Base-by-base conservation (phyloP, 2,329 filamentous ascomycete species). In the Hypomyces rosellus region DNA sequence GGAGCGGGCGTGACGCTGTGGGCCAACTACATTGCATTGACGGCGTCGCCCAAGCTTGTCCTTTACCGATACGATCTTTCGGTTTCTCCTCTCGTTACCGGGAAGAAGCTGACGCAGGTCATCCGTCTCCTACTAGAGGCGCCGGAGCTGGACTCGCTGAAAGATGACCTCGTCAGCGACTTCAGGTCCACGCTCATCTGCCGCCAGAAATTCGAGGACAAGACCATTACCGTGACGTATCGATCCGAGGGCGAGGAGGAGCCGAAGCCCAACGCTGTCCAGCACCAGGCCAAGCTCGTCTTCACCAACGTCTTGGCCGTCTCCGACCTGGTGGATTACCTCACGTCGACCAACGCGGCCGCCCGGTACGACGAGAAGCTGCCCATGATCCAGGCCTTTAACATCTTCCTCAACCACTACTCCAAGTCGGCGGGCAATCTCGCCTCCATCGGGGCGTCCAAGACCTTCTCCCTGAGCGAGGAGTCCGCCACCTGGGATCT, bases 131-230 rank as follows among this genome's bases (percentile, higher is more conserved):
- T 66, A 11, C 41, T 65, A 14, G 57, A 57, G 18, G 46, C 58
- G 22, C 34, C 48, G 4, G 52, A 59, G n/a, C 42, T 67, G 5
- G 49, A 48, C 0, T 16, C 48, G 0, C 36, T 46, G 39, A 45
- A 46, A 3, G 36, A 41, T 12, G 56, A 63, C 45, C 49, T 69
- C 4, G 63, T 64, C 13, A 66, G 63, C 2, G 67, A 69, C 48
- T 69, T 68, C 55, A 61, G 53, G 50, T 61, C 63, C 1, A 67
- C 60, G 0, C 49, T 70, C 1, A 55, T 71, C 30, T 57, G 65
- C 5, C 59, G 56, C 2, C 49, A 37, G 11, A 52, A 57, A 20
- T 47, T 69, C 11, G 46, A 55, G 8, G 46, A 54, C 6, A 34
- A 37, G 18, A 45, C 43, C 13, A 36, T 59, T 20, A 14, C 42